Evolutionary conservation across 352 stramenopile species (phyloP).

Genomic region (Phytopythium kandeliae): DNA sequence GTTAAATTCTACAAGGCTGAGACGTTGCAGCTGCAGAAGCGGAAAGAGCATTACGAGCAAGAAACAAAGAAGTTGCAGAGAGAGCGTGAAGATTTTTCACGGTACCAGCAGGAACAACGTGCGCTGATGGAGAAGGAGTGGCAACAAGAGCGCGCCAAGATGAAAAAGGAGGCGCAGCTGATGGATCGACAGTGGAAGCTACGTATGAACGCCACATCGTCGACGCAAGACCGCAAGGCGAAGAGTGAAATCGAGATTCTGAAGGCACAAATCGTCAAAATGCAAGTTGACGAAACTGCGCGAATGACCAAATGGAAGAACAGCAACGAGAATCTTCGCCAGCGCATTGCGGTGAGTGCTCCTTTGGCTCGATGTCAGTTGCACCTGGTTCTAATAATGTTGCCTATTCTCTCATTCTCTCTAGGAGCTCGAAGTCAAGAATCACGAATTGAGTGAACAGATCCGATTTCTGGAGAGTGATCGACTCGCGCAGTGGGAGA

Average conservation of each 20-base stretch:
- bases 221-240: conserved; percentile 53
- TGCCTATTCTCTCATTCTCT: background rate
- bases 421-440: conserved; percentile 76
- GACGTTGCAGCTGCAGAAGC: conserved; percentile 71
- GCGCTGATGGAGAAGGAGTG: conserved; percentile 60
- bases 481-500: conserved; percentile 69
- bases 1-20: conserved; percentile 85
- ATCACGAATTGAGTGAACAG: conserved; percentile 62
- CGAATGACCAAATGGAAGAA: conserved; percentile 57
- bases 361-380: background rate
- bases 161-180: conserved; percentile 65
- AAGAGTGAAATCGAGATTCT: conserved; percentile 63
- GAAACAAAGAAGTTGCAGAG: conserved; percentile 45
- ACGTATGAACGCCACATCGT: conserved; percentile 46
- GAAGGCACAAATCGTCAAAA: conserved; percentile 79
- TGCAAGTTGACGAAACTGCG: conserved; percentile 67
- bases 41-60: conserved; percentile 62
- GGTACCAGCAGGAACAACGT: conserved; percentile 47
- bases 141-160: conserved; percentile 59
- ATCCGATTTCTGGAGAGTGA: conserved; percentile 78
- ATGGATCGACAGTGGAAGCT: conserved; percentile 74
- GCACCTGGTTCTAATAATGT: background rate
- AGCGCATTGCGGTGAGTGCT: conserved; percentile 48
- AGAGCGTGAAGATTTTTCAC: conserved; percentile 42
- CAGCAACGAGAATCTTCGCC: conserved; percentile 55